Base-by-base conservation (phyloP, 2,329 filamentous ascomycete genomes). In the Pyricularia sp. region DNA sequence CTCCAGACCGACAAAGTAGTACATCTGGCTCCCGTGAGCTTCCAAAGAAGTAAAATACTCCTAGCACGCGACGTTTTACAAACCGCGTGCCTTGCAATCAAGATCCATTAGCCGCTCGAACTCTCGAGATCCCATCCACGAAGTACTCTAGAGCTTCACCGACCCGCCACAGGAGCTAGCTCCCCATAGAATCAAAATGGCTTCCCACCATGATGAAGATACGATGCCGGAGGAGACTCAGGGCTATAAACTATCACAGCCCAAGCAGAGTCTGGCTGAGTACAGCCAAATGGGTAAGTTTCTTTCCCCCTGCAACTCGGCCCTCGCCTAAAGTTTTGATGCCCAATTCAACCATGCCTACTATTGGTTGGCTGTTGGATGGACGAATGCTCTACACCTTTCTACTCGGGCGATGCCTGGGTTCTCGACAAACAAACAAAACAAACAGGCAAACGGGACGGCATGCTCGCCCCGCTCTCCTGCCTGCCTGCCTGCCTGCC, bases 171-270 rank as follows among this genome's bases (percentile, higher is more conserved):
- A 67, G 65, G 36, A 23, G 23, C 65, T 50, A 14, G 31, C 65
- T 55, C 65, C 23, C 23, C 23, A 25, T 42, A 28, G 30, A 23
- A 23, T 55, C 79, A 84, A 75, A 75, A 92, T 92, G 90, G 84
- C 89, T 73, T 86, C 88, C 75, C 83, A 87, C 77, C 84, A 90
- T 73, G 86, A 92, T 58, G 93, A 97, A 71, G 94, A 98, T 77
- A 88, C 94, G 74, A 85, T 91, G 80, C 90, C 93, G 72, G 92
- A 95, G 83, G 87, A 90, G 83, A 97, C 94, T 73, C 90, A 94
- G 82, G 94, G 94, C 79, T 98, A 97, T 90, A 97, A 96, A 88
- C 91, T 97, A 78, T 94, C 93, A 74, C 93, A 97, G 88, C 86
- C 86, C 72, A 97, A 97, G 90, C 97, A 98, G 88, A 96, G 92